A percentile compares a stretch with the other conserved stretches of the same genome.
Conservation (phyloP, 2,329 filamentous ascomycete genomes). For the Endoconidiophora laricicola region DNA sequence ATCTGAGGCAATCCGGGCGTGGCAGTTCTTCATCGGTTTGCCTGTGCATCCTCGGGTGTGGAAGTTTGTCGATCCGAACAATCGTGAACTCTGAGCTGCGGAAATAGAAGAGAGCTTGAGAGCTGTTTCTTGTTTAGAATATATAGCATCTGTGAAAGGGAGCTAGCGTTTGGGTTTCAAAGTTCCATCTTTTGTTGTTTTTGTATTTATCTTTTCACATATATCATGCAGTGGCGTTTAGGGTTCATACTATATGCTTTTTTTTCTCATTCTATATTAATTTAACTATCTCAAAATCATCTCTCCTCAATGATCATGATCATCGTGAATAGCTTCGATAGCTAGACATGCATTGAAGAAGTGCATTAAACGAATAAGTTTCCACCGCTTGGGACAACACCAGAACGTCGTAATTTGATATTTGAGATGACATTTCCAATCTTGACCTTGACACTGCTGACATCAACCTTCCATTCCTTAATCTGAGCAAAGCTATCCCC, state of each 20-base stretch:
- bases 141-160: background rate
- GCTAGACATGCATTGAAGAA: background rate
- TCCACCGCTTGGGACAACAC: background rate
- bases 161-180: background rate
- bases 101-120: too few relatives aligned
- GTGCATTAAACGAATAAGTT: background rate
- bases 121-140: background rate
- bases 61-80: slow-evolving; percentile 26
- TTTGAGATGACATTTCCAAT: slow-evolving; percentile 53
- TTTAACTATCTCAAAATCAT: background rate
- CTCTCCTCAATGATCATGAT: background rate
- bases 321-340: background rate
- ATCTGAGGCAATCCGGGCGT: slow-evolving; percentile 29
- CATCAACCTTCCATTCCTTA: slow-evolving; percentile 30
- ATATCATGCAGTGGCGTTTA: background rate
- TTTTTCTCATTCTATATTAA: background rate
- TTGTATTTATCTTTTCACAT: background rate
- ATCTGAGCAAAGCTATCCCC: slow-evolving; percentile 17
- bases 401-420: slow-evolving; percentile 22
- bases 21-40: slow-evolving; percentile 35
- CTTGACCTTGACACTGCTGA: slow-evolving; percentile 53
- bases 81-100: slow-evolving; percentile 30
- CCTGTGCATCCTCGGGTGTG: slow-evolving; percentile 33
- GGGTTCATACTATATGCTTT: too few relatives aligned
- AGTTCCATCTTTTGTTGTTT: background rate